Evolutionary conservation across 768 basidiomycete species (phyloP).

Genomic region (Phaffia tasmanica): DNA sequence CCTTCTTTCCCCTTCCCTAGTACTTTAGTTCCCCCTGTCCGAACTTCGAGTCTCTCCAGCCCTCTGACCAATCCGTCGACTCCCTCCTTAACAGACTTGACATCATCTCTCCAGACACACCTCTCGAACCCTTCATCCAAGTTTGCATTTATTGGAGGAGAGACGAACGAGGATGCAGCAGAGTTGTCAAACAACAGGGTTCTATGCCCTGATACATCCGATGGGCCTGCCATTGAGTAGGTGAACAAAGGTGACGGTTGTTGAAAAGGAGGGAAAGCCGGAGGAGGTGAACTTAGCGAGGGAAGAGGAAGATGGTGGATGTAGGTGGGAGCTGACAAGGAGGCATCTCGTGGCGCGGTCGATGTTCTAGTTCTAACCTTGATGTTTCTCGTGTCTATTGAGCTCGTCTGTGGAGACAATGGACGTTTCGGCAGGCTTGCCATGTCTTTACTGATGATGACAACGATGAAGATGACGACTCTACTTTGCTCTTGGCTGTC

Average conservation of each 20-base stretch:
- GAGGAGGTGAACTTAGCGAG: neutral
- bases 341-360: too few species aligned
- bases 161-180: neutral
- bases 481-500: too few species aligned
- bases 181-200: slow-evolving; percentile 9
- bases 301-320: slow-evolving; percentile 6
- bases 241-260: slow-evolving; percentile 8
- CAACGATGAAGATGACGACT: too few species aligned
- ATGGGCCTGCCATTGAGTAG: slow-evolving; percentile 7
- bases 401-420: too few species aligned
- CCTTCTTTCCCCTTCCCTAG: slow-evolving; percentile 26
- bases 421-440: too few species aligned
- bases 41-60: slow-evolving; percentile 30
- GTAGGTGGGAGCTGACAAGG: too few species aligned
- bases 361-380: too few species aligned
- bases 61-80: slow-evolving; percentile 33
- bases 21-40: slow-evolving; percentile 17
- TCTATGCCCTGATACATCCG: neutral
- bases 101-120: slow-evolving; percentile 33
- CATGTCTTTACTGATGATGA: too few species aligned
- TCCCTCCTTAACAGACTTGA: slow-evolving; percentile 33
- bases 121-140: slow-evolving; percentile 35
- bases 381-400: too few species aligned
- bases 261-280: slow-evolving; percentile 5
- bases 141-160: slow-evolving; percentile 33